Base-by-base conservation (phyloP, 169 alveolate genomes). In the Sarcocystis neurona region DNA sequence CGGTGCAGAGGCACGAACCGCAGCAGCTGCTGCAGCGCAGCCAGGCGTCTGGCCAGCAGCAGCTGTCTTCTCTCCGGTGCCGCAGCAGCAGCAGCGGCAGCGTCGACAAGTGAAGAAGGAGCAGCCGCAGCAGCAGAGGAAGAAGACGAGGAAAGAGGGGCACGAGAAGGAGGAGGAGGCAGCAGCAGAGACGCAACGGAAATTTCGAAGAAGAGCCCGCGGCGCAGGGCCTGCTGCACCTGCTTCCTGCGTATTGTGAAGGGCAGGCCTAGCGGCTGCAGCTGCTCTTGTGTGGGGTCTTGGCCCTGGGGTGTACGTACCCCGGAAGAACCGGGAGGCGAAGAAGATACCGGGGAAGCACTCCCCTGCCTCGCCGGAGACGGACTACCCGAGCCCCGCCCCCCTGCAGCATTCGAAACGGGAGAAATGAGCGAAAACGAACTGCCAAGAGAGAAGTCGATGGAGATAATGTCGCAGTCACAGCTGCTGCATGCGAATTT, bases 201-300 rank as follows among this genome's bases (percentile, higher is more conserved):
- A 47, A 84, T 50, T 47, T 84, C 89, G 37, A 84, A 84, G 89
- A 10, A 63, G 50, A 84, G 79, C 0, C 89, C 89, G 34, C 89
- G 75, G 27, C 89, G 77, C 6, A 68, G 43, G 32, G 89, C 89
- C 68, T 84, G 89, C 60, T 53, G 80, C 47, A 84, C 68, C 44
- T 84, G 89, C 4, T 48, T 41, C n/a, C 89, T 20, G 44, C 89
- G 58, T 2, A 84, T 63, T 8, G 89, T 63, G 66, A 84, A 84
- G 48, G 89, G 89, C 34, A 84, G 79, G 0, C 68, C 34, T 30
- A 27, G 30, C 30, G 27, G 75, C 41, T 37, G 10, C n/a, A n/a
- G n/a, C n/a, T n/a, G n/a, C n/a, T n/a, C n/a, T n/a, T n/a, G n/a
- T n/a, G n/a, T n/a, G n/a, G n/a, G n/a, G n/a, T n/a, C n/a, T n/a